Base-by-base conservation (phyloP, 345 rosid species). In the Hibiscus tridactylites region DNA sequence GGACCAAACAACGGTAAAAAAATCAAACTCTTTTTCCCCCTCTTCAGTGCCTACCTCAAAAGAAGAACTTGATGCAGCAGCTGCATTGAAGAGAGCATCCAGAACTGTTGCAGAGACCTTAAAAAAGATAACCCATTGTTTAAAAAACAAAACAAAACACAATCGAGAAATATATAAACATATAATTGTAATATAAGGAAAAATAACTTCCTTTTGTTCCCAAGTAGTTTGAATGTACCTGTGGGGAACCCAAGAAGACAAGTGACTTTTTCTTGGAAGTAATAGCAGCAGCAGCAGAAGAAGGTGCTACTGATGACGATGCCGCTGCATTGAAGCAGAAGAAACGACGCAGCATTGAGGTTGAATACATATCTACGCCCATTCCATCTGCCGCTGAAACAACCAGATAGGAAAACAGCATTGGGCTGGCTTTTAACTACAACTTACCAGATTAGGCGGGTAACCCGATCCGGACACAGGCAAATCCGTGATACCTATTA, bases 211-310 rank as follows among this genome's bases (percentile, higher is more conserved):
- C 3, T 33, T 46, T 6, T 44, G n/a, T 29, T 13, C 9, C 39
- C 3, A 6, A 26, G 66, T 70, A 16, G 12, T 57, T 31, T 35
- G 7, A 11, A 35, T 21, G 59, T 31, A 89, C 99, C 90, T 90
- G 83, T 77, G 98, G 97, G 78, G 99, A 88, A 70, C 97, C 99
- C 71, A 95, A 67, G 87, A 95, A 92, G 78, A 92, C 89, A 47
- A 91, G 88, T 7, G 92, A 78, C 75, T 85, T 92, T 83, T 88
- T 91, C 86, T 78, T 87, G 33, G 87, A 79, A 52, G 81, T 19
- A 0, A 77, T 59, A 68, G 52, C 4, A 70, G 60, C 3, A 56
- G 59, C 3, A 72, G 24, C 3, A 17, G 84, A 67, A 24, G 82
- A 70, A 73, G 88, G 42, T 9, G 81, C 10, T 11, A 80, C 71